Conservation (phyloP, 257 asterid species). For the Salvia splendens region DNA sequence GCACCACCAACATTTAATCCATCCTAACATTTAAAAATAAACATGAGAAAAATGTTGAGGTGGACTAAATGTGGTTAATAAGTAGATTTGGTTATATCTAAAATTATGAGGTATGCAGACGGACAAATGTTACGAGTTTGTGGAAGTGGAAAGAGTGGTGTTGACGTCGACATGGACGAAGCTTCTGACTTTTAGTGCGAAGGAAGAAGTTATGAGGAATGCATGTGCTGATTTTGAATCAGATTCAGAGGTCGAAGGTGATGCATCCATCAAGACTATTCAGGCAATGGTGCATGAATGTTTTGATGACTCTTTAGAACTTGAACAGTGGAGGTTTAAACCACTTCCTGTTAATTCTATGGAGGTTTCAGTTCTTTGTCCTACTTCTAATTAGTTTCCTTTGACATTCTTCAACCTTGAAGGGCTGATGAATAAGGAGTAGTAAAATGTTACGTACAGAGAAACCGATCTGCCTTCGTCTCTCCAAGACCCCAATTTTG, state of each 20-base stretch:
- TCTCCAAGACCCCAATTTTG: no score
- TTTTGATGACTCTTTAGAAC: conserved; percentile 19
- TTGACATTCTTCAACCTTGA: no score
- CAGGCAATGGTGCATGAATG: conserved; percentile 25
- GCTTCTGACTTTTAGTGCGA: conserved; percentile 19
- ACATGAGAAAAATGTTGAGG: no score
- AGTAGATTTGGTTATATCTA: no score
- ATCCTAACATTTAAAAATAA: no score
- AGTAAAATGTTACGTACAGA: background rate
- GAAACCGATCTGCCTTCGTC: background rate
- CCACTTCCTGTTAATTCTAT: background rate
- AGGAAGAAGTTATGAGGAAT: background rate
- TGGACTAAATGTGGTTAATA: no score
- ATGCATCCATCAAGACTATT: background rate
- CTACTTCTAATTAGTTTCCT: background rate
- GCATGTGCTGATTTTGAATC: background rate
- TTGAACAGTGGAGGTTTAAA: conserved; percentile 22
- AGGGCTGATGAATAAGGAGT: no score
- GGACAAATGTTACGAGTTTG: background rate
- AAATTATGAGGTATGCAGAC: background rate
- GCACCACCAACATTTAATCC: no score
- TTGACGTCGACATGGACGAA: conserved; percentile 20
- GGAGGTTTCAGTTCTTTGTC: background rate
- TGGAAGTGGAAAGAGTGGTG: background rate
- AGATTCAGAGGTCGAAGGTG: background rate